Base-by-base conservation (phyloP, 2,329 filamentous ascomycete genomes). In the Paracamarosporium sp. region DNA sequence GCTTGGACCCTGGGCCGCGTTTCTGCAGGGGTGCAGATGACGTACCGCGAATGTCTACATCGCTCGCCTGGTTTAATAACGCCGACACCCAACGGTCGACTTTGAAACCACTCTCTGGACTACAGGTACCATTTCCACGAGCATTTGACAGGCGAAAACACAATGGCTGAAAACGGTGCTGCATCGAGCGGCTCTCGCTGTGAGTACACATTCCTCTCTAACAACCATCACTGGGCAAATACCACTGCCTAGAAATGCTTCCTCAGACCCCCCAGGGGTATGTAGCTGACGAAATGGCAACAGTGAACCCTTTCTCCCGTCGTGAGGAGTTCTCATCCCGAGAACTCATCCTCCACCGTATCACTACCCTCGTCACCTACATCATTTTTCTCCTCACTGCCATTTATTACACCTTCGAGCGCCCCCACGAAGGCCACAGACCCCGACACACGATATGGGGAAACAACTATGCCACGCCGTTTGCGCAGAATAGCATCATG, bases 301-400 rank as follows among this genome's bases (percentile, higher is more conserved):
- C 56, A 58, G 56, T 51, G 38, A 58, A 58, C 35, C 56, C 56
- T 36, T 55, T 59, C 47, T 27, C 56, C 30, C 56, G 56, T 41
- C 56, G 56, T 20, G 56, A 59, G n/a, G 47, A 59, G 35, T 48
- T 51, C 53, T 83, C 83, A 59, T 76, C 79, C 28, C 80, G 81
- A 60, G 82, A 87, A 50, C 80, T 97, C 67, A 81, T 86, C 63
- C 82, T 86, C 33, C 95, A 95, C 84, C 93, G 92, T 77, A 78
- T 92, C 73, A 79, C 93, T 60, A 91, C 91, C 4, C 83, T 88
- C 41, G 60, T 92, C 50, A 88, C 88, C 33, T 97, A 91, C 89
- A 77, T 92, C 27, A 78, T 96, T 43, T 85, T 92, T 36, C 80
- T 95, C 53, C 76, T 92, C 66, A 83, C 88, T 50, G 87, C 88